These are phyloP conservation scores for Peronosclerospora sorghi DNA, from an alignment of 352 stramenopile species.

Conservation along the genomic window DNA sequence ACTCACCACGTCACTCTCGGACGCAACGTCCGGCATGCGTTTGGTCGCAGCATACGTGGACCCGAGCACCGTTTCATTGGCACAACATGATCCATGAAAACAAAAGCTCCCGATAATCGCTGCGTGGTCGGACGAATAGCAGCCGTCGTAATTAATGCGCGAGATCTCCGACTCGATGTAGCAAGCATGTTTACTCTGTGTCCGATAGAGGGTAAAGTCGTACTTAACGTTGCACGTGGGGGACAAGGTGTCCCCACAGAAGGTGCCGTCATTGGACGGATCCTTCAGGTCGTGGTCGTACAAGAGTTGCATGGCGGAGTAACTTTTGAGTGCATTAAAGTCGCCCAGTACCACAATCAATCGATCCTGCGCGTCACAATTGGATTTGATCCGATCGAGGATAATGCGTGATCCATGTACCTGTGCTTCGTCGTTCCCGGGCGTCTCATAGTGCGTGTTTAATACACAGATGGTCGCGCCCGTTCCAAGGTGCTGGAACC, in stretches of 20 bases:
- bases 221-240: constrained; percentile 55
- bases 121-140: constrained; percentile 70
- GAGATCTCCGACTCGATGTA: constrained; percentile 46
- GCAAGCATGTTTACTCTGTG: constrained; percentile 32
- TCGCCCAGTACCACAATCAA: constrained; percentile 55
- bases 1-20: constrained; percentile 17
- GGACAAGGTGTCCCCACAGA: constrained; percentile 56
- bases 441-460: constrained; percentile 80
- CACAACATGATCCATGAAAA: constrained; percentile 45
- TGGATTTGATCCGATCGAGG: constrained; percentile 28
- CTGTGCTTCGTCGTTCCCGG: constrained; percentile 61
- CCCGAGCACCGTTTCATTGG: constrained; percentile 19
- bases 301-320: constrained; percentile 52
- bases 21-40: constrained; percentile 3
- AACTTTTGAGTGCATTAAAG: constrained; percentile 60
- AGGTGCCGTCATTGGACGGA: constrained; percentile 40
- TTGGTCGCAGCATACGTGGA: constrained; percentile 3
- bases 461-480: constrained; percentile 56
- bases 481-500: constrained; percentile 58
- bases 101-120: constrained; percentile 48
- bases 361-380: constrained; percentile 48
- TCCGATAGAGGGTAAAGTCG: constrained; percentile 46
- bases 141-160: constrained; percentile 47
- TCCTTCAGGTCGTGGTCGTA: constrained; percentile 39
- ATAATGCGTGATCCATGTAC: constrained; percentile 58